Evolutionary conservation across 805 yeast genomes (phyloP), one percentile per base, ranked within the genome.

Genomic region (Zygosaccharomyces siamensis): DNA sequence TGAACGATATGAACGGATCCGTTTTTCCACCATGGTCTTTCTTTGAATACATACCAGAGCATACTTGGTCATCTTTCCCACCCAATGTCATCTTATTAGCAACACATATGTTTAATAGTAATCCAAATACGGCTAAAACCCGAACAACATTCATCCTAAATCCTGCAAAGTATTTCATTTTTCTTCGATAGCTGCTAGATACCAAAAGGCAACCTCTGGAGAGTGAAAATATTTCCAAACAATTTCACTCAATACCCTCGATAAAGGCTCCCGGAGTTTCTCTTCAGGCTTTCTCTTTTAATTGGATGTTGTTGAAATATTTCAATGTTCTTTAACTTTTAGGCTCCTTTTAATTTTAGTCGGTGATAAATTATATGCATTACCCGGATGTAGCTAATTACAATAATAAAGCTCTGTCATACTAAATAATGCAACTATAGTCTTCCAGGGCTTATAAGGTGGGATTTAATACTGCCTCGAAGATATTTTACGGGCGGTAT

Each of bases 21-120:
- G 72, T 68, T 23, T 76, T 73, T 31, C 99, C 99, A 43, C 89
- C 85, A 90, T 95, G 87, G 61, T 90, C 95, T 41, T 79, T 73
- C 58, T 82, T 83, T 48, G 90, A 78, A 69, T 92, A 92, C 82
- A 92, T 84, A 31, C 99, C 99, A 4, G 89, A 76, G 66, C 99
- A 92, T 23, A 80, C 79, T 60, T 87, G 93, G 14, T 83, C 73
- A 43, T 77, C 69, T 8, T 60, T 67, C 12, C 76, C 65, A 40
- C 77, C 75, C 54, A 88, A 73, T 23, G 62, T 61, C 27, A 76
- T 84, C 60, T 70, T 67, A 54, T 72, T 72, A 21, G 72, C 75
- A 18, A 24, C 14, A 4, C 52, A 61, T 27, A 58, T 30, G 33
- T 30, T 41, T 8, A 41, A 41, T 3, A 41, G 16, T 14, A 41